phyloP scores from a whole-genome alignment of 2,329 filamentous ascomycete genomes.

The Apiospora pterosperma region DNA sequence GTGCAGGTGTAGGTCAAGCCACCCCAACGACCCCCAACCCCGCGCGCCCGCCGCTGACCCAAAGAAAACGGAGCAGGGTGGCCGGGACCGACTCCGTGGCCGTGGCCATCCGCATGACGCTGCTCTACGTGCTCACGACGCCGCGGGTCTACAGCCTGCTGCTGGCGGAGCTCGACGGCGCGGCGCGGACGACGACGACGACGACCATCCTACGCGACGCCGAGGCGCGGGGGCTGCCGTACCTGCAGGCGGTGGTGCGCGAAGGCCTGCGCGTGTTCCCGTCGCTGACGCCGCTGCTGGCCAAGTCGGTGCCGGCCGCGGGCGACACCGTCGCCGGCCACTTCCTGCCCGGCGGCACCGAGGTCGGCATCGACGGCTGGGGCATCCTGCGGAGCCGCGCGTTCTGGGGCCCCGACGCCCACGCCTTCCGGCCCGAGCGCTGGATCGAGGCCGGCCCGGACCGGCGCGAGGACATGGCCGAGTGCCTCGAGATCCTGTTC shows the following conservation, averaged over 20 bases:
- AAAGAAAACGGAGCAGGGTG: not conserved
- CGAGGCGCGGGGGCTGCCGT: constrained; percentile 13
- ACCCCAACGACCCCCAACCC: too few relatives aligned
- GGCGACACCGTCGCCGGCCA: constrained; percentile 10
- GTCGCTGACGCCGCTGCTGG: constrained; percentile 7
- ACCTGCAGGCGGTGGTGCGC: constrained; percentile 14
- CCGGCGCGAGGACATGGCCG: not conserved
- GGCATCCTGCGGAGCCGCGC: not conserved
- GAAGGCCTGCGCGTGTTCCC: constrained; percentile 13
- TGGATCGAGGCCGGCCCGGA: constrained; percentile 9
- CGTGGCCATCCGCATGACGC: constrained; percentile 11
- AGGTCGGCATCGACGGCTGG: constrained; percentile 6
- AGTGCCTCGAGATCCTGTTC: constrained; percentile 10
- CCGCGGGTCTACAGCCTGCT: constrained; percentile 12
- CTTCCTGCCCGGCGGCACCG: constrained; percentile 9
- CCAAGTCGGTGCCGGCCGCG: constrained; percentile 12
- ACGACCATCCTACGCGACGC: constrained; percentile 14
- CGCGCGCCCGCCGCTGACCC: not conserved
- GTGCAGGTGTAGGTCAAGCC: constrained; percentile 11
- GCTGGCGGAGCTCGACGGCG: constrained; percentile 13
- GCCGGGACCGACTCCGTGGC: constrained; percentile 15
- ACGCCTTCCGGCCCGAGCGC: constrained; percentile 10
- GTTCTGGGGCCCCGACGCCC: constrained; percentile 5
- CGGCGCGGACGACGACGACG: constrained; percentile 10
- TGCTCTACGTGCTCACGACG: constrained; percentile 14